Evolutionary conservation across 108 stramenopile genomes (phyloP), one percentile per base, ranked within the genome.

Genomic region (Schizochytrium sp.): DNA sequence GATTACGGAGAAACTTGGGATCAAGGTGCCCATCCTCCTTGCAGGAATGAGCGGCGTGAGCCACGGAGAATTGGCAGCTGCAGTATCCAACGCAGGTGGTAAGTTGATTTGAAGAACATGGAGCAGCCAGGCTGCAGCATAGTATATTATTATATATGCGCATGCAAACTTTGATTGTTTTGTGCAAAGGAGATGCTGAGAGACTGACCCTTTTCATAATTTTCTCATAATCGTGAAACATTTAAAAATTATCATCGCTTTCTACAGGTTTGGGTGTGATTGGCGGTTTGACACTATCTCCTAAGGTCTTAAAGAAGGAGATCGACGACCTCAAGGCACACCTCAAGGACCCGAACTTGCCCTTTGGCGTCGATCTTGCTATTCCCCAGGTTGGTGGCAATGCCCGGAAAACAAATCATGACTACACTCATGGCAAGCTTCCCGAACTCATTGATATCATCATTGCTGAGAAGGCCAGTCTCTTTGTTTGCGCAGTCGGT

Each of bases 281-380:
- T 40, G 76, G 76, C 76, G 76, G 76, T 10, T 40, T 83, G 45
- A 83, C 76, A 53, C 76, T 83, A 5, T 83, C 76, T n/a, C 76
- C 76, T 38, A 83, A 83, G 76, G 76, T 83, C 28, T 53, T 83
- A 2, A 49, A 55, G 53, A 83, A 83, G 76, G 76, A 83, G 76
- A 83, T 83, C 55, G 76, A 49, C 3, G 76, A 83, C 53, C 47
- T 83, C 76, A 83, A 83, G 76, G 53, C 47, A 53, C 76, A 83
- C 76, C 53, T 83, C 5, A 55, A n/a, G 15, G 76, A 55, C 53
- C 49, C 49, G 76, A 83, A 42, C 47, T 53, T 83, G 13, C 76
- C 76, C 76, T 83, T 83, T 55, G 76, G 76, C 47, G 76, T 83
- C 10, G 76, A 83, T 83, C 47, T 83, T 7, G 76, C 76, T 13